phyloP scores from a whole-genome alignment of 164 flowering plant species.

The Liquidambar formosana region DNA sequence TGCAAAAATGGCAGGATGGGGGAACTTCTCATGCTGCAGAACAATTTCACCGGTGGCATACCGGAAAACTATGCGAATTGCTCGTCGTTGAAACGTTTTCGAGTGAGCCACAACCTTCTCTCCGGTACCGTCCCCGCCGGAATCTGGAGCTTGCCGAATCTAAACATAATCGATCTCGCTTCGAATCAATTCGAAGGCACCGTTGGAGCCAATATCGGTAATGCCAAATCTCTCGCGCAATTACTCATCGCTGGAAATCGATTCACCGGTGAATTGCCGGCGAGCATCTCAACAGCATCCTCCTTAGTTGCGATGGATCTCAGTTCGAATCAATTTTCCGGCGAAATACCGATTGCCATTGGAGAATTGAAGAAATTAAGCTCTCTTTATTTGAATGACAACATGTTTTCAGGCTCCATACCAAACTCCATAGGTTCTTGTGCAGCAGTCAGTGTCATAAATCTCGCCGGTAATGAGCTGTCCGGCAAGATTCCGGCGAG shows the following conservation, averaged over 20 bases:
- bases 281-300: slow-evolving; percentile 21
- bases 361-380: slow-evolving; percentile 28
- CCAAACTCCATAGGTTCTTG: slow-evolving; percentile 41
- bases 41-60: slow-evolving; percentile 38
- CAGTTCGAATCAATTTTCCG: slow-evolving; percentile 28
- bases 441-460: slow-evolving; percentile 25
- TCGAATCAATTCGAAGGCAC: slow-evolving; percentile 39
- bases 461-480: slow-evolving; percentile 31
- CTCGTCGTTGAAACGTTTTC: slow-evolving; percentile 33
- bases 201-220: slow-evolving; percentile 21
- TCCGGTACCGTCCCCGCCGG: slow-evolving; percentile 51
- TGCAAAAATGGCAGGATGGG: slow-evolving; percentile 36
- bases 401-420: slow-evolving; percentile 33
- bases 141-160: slow-evolving; percentile 51
- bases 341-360: slow-evolving; percentile 28
- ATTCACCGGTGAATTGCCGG: slow-evolving; percentile 37
- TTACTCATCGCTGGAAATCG: slow-evolving; percentile 22
- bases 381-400: slow-evolving; percentile 25
- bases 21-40: slow-evolving; percentile 33
- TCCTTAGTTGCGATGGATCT: slow-evolving; percentile 29
- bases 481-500: slow-evolving; percentile 36
- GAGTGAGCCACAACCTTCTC: slow-evolving; percentile 45
- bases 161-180: slow-evolving; percentile 35
- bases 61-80: slow-evolving; percentile 51
- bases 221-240: slow-evolving; percentile 30